A percentile compares a stretch with the other conserved stretches of the same genome.
These are phyloP conservation scores for Solanum habrochaites DNA, from an alignment of 257 asterid species.

Conservation along the genomic window DNA sequence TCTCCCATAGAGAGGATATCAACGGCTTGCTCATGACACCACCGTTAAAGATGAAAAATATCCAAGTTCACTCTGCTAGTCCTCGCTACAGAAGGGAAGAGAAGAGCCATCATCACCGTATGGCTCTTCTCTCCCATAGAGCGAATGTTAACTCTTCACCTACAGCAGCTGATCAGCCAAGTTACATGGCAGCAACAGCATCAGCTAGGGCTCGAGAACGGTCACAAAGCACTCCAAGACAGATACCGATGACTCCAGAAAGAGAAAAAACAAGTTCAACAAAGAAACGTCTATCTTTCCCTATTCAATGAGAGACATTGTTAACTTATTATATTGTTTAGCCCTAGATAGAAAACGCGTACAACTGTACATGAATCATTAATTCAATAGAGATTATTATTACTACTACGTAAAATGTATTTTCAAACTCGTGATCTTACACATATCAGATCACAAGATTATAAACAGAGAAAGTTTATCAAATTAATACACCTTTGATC, in stretches of 20 bases:
- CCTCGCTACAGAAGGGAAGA: constrained; percentile 16
- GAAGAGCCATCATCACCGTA: constrained; percentile 12
- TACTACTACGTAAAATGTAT: background rate
- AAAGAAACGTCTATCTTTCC: constrained; percentile 51
- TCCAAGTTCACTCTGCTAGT: constrained; percentile 22
- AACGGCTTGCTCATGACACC: constrained; percentile 13
- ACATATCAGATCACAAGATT: background rate
- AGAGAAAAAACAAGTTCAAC: constrained; percentile 22
- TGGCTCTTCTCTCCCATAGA: constrained; percentile 16
- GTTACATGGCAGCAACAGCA: constrained; percentile 67
- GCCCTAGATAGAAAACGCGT: background rate
- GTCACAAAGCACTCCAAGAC: constrained; percentile 56
- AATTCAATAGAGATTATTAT: background rate
- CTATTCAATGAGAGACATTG: constrained; percentile 12
- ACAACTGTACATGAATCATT: background rate
- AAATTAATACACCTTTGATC: background rate
- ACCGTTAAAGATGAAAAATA: constrained; percentile 16
- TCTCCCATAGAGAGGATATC: background rate
- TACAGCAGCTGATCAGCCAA: constrained; percentile 20
- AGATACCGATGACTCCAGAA: constrained; percentile 36
- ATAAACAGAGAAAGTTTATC: background rate
- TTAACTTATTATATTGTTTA: background rate
- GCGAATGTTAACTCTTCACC: constrained; percentile 13
- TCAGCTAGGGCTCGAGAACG: constrained; percentile 65
- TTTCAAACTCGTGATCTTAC: background rate